A percentile compares a stretch with the other conserved stretches of the same genome.
phyloP scores from a whole-genome alignment of 2,329 filamentous ascomycete genomes.

The Aspergillus phoenicis region DNA sequence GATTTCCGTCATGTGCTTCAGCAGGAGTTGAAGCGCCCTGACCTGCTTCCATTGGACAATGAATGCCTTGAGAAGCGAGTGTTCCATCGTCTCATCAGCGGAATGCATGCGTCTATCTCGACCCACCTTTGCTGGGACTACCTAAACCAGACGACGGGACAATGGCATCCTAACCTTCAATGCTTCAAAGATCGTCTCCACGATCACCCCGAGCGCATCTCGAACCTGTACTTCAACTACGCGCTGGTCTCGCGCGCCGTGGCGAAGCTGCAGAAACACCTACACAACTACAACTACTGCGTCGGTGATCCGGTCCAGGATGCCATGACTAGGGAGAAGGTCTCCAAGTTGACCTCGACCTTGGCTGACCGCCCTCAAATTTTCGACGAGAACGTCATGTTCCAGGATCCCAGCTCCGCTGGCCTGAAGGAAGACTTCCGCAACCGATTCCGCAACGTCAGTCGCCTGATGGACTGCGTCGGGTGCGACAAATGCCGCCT shows the following conservation, averaged over 20 bases:
- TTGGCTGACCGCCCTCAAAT: slow-evolving; percentile 72
- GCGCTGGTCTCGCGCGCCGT: slow-evolving; percentile 90
- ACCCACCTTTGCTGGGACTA: slow-evolving; percentile 96
- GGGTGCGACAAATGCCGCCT: slow-evolving; percentile 98
- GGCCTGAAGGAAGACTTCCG: slow-evolving; percentile 95
- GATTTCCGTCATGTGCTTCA: slow-evolving; percentile 64
- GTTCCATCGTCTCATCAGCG: slow-evolving; percentile 91
- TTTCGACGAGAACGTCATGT: slow-evolving; percentile 96
- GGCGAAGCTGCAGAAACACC: slow-evolving; percentile 81
- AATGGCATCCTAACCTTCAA: slow-evolving; percentile 86
- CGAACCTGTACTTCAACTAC: slow-evolving; percentile 99
- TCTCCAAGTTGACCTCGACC: slow-evolving; percentile 71
- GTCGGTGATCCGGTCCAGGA: slow-evolving; percentile 82
- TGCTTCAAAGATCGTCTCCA: slow-evolving; percentile 91
- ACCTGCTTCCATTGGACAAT: slow-evolving; percentile 75
- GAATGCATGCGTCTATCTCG: slow-evolving; percentile 98
- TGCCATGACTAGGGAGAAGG: slow-evolving; percentile 74
- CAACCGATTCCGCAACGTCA: slow-evolving; percentile 95
- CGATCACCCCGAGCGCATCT: slow-evolving; percentile 82
- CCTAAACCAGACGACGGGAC: slow-evolving; percentile 88
- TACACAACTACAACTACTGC: slow-evolving; percentile 88
- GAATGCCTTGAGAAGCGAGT: slow-evolving; percentile 98
- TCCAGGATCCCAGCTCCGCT: slow-evolving; percentile 66
- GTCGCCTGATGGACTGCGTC: slow-evolving; percentile 96
- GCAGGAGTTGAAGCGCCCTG: slow-evolving; percentile 46